phyloP scores from a whole-genome alignment of 163 green algal species.

The Coccomyxa subellipsoidea region DNA sequence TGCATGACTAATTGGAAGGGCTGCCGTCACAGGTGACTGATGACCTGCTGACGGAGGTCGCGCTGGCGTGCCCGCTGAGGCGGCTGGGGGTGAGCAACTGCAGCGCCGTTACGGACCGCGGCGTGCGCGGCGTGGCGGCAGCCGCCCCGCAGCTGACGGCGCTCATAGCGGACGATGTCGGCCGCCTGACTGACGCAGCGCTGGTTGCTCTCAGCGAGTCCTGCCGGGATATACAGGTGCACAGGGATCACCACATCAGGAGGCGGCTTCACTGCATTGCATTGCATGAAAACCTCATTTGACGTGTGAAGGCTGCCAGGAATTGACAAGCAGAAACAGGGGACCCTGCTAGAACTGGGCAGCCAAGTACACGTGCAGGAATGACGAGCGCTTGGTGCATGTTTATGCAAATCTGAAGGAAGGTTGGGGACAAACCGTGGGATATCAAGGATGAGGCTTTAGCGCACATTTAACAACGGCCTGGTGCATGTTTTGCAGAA shows the following conservation, averaged over 20 bases:
- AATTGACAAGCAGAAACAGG: too few relatives aligned
- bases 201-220: slow-evolving; percentile 32
- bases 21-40: not conserved
- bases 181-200: slow-evolving; percentile 17
- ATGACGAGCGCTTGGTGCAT: too few relatives aligned
- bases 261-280: not conserved
- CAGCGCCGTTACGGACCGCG: slow-evolving; percentile 31
- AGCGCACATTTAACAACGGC: too few relatives aligned
- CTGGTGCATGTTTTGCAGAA: too few relatives aligned
- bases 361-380: too few relatives aligned
- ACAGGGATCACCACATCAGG: not conserved
- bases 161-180: slow-evolving; percentile 39
- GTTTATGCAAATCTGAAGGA: too few relatives aligned
- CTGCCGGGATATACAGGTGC: slow-evolving; percentile 31
- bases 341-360: too few relatives aligned
- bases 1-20: not conserved
- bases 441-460: too few relatives aligned
- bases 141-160: slow-evolving; percentile 24
- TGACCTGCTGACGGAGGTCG: slow-evolving; percentile 22
- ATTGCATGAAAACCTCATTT: not conserved
- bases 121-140: slow-evolving; percentile 32
- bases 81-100: slow-evolving; percentile 38
- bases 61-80: slow-evolving; percentile 21
- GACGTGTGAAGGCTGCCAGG: not conserved
- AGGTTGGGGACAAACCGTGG: too few relatives aligned